Percentiles rank a stretch among this genome's conserved stretches.
phyloP scores from a whole-genome alignment of 768 basidiomycete genomes.

The Suillus hirtellus region DNA sequence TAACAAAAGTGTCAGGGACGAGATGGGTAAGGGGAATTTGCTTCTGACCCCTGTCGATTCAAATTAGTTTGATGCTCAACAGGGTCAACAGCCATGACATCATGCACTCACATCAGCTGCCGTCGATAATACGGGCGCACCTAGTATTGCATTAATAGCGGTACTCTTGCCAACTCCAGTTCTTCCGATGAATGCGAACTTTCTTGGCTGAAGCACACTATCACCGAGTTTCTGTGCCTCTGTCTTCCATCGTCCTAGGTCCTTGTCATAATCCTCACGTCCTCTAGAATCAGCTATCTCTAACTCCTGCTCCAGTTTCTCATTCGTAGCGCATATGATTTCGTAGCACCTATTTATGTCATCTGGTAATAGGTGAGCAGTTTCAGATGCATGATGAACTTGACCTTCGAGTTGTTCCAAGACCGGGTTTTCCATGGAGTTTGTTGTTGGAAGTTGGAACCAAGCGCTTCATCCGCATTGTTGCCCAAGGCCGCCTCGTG shows the following conservation, averaged over 20 bases:
- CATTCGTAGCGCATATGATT: neutral
- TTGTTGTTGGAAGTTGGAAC: too few relatives aligned
- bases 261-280: neutral
- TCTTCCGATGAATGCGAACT: neutral
- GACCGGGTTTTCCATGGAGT: too few relatives aligned
- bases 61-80: neutral
- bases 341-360: neutral
- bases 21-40: too few relatives aligned
- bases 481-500: too few relatives aligned
- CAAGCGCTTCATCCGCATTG: too few relatives aligned
- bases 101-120: neutral
- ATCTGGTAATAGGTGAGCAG: too few relatives aligned
- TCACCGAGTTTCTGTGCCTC: neutral
- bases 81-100: neutral
- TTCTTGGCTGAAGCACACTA: neutral
- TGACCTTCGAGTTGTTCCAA: too few relatives aligned
- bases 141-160: neutral
- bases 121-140: neutral
- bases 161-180: slow-evolving; percentile 1
- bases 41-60: neutral
- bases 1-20: neutral
- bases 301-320: neutral
- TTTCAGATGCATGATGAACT: too few relatives aligned
- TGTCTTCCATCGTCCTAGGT: neutral
- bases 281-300: neutral